Conservation (phyloP, 257 asterid genomes). For the Solanum corneliomulleri region DNA sequence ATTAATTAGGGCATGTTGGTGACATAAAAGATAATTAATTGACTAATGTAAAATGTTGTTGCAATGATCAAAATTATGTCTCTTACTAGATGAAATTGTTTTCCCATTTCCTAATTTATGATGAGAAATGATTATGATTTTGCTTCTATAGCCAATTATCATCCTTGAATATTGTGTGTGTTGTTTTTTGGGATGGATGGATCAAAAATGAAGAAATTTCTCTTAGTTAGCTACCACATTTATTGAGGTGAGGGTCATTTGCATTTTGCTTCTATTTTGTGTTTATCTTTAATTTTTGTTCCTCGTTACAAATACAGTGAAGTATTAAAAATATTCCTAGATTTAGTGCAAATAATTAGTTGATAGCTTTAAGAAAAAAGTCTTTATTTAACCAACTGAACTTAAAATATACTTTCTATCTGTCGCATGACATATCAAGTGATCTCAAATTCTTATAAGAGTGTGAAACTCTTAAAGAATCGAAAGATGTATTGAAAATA, state of each 20-base stretch:
- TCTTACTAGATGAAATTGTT: neutral
- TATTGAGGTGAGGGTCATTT: neutral
- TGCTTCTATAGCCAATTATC: neutral
- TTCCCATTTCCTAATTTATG: neutral
- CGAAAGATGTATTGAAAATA: too few species aligned
- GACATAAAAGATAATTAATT: neutral
- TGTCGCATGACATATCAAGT: too few species aligned
- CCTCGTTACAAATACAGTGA: too few species aligned
- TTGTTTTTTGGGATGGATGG: neutral
- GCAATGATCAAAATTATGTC: neutral
- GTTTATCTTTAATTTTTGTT: too few species aligned
- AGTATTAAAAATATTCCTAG: too few species aligned
- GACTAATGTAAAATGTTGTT: neutral
- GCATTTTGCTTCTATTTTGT: neutral
- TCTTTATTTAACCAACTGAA: too few species aligned
- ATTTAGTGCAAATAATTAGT: too few species aligned
- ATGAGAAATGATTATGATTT: conserved; percentile 15
- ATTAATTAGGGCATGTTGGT: neutral
- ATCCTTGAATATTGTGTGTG: neutral
- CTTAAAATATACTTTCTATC: too few species aligned
- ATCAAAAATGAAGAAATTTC: neutral
- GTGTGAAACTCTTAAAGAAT: too few species aligned
- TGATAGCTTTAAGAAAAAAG: too few species aligned
- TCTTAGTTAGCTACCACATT: neutral
- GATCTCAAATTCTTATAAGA: too few species aligned